Conservation (phyloP, 2,329 filamentous ascomycete species). For the Aspergillus japonicus region DNA sequence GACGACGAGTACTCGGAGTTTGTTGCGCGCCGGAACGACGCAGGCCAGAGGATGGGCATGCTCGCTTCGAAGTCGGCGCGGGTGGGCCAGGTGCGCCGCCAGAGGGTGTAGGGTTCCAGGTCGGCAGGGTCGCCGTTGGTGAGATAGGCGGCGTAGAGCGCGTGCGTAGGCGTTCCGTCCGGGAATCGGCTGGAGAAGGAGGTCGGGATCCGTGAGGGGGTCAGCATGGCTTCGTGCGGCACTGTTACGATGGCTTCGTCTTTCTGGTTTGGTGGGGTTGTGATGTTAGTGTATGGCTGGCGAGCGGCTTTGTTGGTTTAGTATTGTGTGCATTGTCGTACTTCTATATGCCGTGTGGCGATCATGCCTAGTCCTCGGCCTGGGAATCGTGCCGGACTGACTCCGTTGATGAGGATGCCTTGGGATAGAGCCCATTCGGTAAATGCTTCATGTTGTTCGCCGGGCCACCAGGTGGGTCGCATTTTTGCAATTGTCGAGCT, state of each 20-base stretch:
- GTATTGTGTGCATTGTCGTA: constrained; percentile 33
- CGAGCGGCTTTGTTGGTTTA: too few relatives aligned
- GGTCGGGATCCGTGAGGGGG: constrained; percentile 59
- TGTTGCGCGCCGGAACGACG: constrained; percentile 37
- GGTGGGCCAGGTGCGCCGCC: constrained; percentile 68
- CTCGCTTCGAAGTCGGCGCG: constrained; percentile 57
- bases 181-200: constrained; percentile 54
- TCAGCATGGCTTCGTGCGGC: constrained; percentile 63
- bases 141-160: constrained; percentile 68
- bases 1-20: constrained; percentile 22
- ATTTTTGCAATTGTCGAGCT: constrained; percentile 20
- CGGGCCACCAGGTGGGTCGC: constrained; percentile 33
- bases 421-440: constrained; percentile 65
- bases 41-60: constrained; percentile 58
- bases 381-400: constrained; percentile 65
- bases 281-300: neutral
- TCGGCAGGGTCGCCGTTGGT: constrained; percentile 51
- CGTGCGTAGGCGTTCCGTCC: constrained; percentile 63
- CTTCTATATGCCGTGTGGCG: constrained; percentile 65
- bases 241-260: constrained; percentile 64
- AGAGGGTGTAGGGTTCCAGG: constrained; percentile 51
- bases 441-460: constrained; percentile 53
- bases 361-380: constrained; percentile 77
- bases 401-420: constrained; percentile 66
- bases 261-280: constrained; percentile 43